These are phyloP conservation scores for Globisporangium heterothallicum DNA, from an alignment of 352 stramenopile species.

Conservation along the genomic window DNA sequence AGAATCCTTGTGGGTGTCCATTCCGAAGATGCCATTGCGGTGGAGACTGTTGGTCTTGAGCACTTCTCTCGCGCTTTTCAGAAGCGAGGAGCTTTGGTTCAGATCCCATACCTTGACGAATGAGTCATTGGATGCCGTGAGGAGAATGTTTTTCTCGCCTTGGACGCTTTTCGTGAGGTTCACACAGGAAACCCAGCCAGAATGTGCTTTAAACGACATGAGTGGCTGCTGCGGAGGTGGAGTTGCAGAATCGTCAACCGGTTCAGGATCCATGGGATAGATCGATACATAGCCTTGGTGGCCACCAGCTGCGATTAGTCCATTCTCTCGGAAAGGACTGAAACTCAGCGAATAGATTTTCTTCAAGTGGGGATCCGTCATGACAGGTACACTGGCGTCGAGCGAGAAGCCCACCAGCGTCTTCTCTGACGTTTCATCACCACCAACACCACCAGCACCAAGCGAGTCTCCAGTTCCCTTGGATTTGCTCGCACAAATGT, in stretches of 20 bases:
- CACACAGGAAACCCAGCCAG: slow-evolving; percentile 43
- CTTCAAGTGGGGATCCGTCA: slow-evolving; percentile 29
- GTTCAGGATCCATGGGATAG: slow-evolving; percentile 16
- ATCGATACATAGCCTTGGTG: slow-evolving; percentile 47
- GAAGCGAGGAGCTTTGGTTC: slow-evolving; percentile 24
- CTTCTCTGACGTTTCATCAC: neutral
- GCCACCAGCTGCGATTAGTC: slow-evolving; percentile 31
- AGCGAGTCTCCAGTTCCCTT: no score
- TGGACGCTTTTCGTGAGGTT: slow-evolving; percentile 29
- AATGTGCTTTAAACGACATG: slow-evolving; percentile 53
- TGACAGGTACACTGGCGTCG: slow-evolving; percentile 7
- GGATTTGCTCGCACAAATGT: slow-evolving; percentile 17
- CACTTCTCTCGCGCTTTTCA: slow-evolving; percentile 22
- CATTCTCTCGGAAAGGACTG: slow-evolving; percentile 30
- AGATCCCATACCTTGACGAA: slow-evolving; percentile 54
- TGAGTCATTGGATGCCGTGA: slow-evolving; percentile 45
- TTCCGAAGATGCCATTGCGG: slow-evolving; percentile 38
- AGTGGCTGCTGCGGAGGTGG: slow-evolving; percentile 14
- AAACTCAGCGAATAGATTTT: slow-evolving; percentile 46
- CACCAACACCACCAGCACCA: neutral
- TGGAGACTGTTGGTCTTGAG: slow-evolving; percentile 28
- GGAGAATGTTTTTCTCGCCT: slow-evolving; percentile 25
- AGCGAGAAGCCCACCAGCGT: slow-evolving; percentile 21
- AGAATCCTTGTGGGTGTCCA: slow-evolving; percentile 28
- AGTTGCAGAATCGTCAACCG: neutral